A percentile compares a stretch with the other conserved stretches of the same genome.
Conservation (phyloP, 1,139 yeast genomes). For the Pichia cactophila region DNA sequence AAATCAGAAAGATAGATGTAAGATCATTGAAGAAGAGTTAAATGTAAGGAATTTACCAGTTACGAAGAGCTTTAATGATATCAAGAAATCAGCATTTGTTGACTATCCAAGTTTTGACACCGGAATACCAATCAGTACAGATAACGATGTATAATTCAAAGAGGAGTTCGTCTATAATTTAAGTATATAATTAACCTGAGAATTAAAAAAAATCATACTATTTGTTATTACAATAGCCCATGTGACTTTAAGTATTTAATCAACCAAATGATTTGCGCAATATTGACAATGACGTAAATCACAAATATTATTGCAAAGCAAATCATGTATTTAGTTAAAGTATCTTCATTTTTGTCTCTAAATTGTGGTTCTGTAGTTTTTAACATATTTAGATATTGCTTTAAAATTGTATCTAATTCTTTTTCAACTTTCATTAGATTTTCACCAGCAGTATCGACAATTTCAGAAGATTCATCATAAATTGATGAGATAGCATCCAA, state of each 20-base stretch:
- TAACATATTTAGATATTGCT: conserved; percentile 15
- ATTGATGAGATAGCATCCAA: conserved; percentile 18
- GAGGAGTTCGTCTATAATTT: neutral
- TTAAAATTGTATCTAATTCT: conserved; percentile 16
- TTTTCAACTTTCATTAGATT: conserved; percentile 15
- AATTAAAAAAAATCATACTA: too few relatives aligned
- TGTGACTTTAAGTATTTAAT: conserved; percentile 11
- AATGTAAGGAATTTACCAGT: conserved; percentile 12
- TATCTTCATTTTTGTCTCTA: conserved; percentile 24
- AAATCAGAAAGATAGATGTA: conserved; percentile 30
- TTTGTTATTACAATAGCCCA: neutral
- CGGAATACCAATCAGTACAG: conserved; percentile 9
- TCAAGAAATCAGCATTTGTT: neutral
- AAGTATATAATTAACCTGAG: neutral
- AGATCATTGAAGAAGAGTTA: conserved; percentile 29
- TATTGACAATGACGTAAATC: conserved; percentile 15
- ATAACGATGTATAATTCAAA: conserved; percentile 15
- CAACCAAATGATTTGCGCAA: conserved; percentile 21
- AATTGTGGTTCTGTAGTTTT: conserved; percentile 18
- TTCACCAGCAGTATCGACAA: conserved; percentile 9
- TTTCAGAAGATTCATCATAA: conserved; percentile 16
- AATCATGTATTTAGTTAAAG: conserved; percentile 16
- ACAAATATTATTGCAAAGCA: conserved; percentile 11
- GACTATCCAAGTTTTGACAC: neutral
- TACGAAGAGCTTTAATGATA: neutral